phyloP scores from a whole-genome alignment of 2,329 filamentous ascomycete species.

The Paecilomyces dactylethromorphus region DNA sequence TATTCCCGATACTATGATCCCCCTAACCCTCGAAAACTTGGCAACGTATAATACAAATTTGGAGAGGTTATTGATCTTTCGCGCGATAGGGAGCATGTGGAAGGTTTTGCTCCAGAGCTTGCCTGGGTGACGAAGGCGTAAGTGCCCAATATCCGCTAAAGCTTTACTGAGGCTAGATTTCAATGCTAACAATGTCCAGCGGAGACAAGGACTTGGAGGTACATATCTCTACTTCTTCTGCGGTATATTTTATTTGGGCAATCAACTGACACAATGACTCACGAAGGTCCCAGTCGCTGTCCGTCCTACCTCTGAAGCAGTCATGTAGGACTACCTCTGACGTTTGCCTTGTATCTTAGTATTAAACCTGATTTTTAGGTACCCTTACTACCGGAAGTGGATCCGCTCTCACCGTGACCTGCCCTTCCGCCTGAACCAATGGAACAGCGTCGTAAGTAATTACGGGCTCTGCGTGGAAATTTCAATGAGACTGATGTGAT shows the following conservation, averaged over 20 bases:
- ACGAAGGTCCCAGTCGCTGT: background rate
- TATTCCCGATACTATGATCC: background rate
- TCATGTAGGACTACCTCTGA: background rate
- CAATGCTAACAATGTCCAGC: background rate
- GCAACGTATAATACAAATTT: background rate
- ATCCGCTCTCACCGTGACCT: background rate
- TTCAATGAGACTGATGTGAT: background rate
- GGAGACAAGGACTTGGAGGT: background rate
- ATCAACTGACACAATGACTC: background rate
- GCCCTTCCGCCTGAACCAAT: conserved; percentile 1
- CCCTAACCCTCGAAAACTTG: background rate
- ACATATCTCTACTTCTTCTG: background rate
- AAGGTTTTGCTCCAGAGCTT: background rate
- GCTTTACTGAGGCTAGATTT: background rate
- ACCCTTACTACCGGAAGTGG: background rate
- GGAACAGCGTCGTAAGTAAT: background rate
- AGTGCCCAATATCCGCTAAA: background rate
- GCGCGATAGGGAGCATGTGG: background rate
- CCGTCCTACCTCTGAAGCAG: background rate
- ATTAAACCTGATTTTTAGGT: background rate
- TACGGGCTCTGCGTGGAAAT: background rate
- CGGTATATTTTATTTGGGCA: background rate
- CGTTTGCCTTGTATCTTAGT: background rate
- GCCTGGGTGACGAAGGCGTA: background rate
- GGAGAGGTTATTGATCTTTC: background rate